Base-by-base conservation (phyloP, 2,329 filamentous ascomycete species). In the Colletotrichum euphorbiae region DNA sequence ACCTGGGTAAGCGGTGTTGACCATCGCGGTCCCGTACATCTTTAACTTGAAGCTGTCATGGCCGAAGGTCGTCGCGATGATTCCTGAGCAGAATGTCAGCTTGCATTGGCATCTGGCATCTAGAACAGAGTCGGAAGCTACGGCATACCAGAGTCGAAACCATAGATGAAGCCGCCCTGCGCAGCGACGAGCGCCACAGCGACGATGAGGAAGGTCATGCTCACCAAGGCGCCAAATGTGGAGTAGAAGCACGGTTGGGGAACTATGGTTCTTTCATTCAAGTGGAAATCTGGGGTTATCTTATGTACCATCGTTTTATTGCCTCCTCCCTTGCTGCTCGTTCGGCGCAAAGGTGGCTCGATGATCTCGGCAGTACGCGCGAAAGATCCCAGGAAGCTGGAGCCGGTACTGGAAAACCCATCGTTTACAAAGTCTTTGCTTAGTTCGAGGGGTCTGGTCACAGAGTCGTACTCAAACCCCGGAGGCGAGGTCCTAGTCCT, bases 61-160 rank as follows among this genome's bases (percentile, higher is more conserved):
- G 19, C 73, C 76, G 6, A 78, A 71, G 0, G 75, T 78, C 12
- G 77, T 77, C 8, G 75, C 76, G 42, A 79, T 76, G 28, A 78
- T 77, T 12, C 76, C 77, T 31, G 59, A 57, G 48, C 73, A 70
- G 38, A 42, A 73, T 8, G 45, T 58, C 2, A 63, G 52, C 21
- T 33, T 6, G 12, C 6, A 15, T 24, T 1, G 33, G 28, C 28
- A 7, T 28, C 6, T 1, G 33, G 28, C 28, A 7, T 28, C 6
- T 12, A 28, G 4, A 3, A 40, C 15, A 8, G 31, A 33, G 9
- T 12, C 24, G 9, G 33, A 7, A n/a, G n/a, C 3, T 2, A 66
- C 67, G 52, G 11, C 19, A n/a, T 38, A 62, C 63, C 63, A 17
- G 63, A 61, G 24, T 66, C 63, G 15, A 67, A 67, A 8, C 63